phyloP scores from a whole-genome alignment of 192 early-diverging fungal genomes.

The Backusella psychrophila region DNA sequence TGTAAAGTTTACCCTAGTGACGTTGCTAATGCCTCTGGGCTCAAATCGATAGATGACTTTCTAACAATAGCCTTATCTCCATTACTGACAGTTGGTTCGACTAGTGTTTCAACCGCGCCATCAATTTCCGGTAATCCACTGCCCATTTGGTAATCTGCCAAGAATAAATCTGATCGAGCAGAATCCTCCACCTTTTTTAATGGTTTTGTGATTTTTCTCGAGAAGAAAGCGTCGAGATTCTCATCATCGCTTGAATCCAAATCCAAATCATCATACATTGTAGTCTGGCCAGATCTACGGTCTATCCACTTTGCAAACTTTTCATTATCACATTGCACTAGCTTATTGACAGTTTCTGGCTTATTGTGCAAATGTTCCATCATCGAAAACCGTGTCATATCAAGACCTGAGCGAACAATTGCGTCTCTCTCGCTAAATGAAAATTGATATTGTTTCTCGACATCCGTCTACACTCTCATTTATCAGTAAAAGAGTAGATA shows the following conservation, averaged over 20 bases:
- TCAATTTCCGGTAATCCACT: conserved; percentile 40
- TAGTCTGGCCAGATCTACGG: background rate
- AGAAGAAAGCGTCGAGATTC: conserved; percentile 18
- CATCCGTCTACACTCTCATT: conserved; percentile 4
- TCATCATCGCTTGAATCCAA: conserved; percentile 38
- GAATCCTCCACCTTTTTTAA: conserved; percentile 18
- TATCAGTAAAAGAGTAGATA: background rate
- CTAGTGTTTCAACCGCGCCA: conserved; percentile 9
- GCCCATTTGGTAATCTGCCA: conserved; percentile 47
- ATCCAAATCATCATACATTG: conserved; percentile 29
- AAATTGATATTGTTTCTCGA: conserved; percentile 41
- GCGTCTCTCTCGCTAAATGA: conserved; percentile 52
- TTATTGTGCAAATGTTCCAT: conserved; percentile 41
- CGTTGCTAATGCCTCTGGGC: background rate
- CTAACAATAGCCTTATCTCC: background rate
- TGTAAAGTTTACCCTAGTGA: background rate
- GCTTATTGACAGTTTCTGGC: conserved; percentile 15
- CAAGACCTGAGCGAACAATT: conserved; percentile 45
- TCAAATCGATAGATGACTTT: background rate
- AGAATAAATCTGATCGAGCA: conserved; percentile 34
- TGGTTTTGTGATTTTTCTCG: conserved; percentile 5
- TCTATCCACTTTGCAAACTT: conserved; percentile 17
- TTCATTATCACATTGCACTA: conserved; percentile 20
- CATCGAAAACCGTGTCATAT: conserved; percentile 51
- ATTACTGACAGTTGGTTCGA: background rate